These are phyloP conservation scores for Aspergillus sp. DNA, from an alignment of 2,329 filamentous ascomycete species.

Conservation along the genomic window DNA sequence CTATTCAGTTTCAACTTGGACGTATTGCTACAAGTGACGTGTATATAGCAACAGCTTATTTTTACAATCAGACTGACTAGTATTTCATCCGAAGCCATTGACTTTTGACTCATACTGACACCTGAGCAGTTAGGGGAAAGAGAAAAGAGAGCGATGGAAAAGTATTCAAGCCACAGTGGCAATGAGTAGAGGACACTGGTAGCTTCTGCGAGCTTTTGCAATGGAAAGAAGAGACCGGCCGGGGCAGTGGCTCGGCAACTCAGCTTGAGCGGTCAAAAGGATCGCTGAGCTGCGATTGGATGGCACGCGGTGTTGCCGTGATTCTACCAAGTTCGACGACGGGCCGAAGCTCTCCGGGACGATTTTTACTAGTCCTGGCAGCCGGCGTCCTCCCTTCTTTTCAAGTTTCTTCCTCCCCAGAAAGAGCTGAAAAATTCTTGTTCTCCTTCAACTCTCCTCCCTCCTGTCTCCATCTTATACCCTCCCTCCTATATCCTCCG, in stretches of 20 bases:
- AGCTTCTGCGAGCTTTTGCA: not conserved
- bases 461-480: conserved; percentile 13
- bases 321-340: conserved; percentile 43
- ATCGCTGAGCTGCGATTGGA: conserved; percentile 21
- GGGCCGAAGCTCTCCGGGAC: conserved; percentile 37
- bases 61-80: not conserved
- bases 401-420: conserved; percentile 28
- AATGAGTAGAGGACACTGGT: not conserved
- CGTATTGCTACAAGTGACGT: too few species aligned
- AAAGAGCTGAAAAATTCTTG: conserved; percentile 22
- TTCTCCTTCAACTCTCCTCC: conserved; percentile 20
- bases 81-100: not conserved
- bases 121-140: not conserved
- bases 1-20: too few species aligned
- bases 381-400: conserved; percentile 32
- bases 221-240: not conserved
- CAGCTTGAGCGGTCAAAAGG: conserved; percentile 20
- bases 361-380: conserved; percentile 33
- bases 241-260: conserved; percentile 14
- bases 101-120: not conserved
- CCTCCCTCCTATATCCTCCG: conserved; percentile 20
- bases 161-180: not conserved
- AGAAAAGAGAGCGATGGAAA: not conserved
- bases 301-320: conserved; percentile 19
- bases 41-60: not conserved